Percentiles rank a stretch among this genome's conserved stretches.
These are phyloP conservation scores for Aspergillus coremiiformis DNA, from an alignment of 495 filamentous ascomycete genomes.

Conservation along the genomic window DNA sequence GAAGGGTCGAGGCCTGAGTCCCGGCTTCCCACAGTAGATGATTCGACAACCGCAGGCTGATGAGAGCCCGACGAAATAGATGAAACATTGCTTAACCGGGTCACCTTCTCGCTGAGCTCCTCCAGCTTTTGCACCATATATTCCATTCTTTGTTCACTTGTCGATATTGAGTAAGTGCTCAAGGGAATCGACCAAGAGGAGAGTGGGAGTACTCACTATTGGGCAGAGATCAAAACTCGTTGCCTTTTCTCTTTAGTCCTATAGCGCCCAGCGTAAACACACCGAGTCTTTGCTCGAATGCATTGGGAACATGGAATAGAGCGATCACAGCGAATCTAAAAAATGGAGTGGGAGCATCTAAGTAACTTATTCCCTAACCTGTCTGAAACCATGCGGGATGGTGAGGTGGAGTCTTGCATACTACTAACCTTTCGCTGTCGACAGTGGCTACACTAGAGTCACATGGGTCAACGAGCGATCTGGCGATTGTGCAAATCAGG, in stretches of 20 bases:
- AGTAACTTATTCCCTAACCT: too few species aligned
- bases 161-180: background rate
- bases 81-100: slow-evolving; percentile 3
- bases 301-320: slow-evolving; percentile 10
- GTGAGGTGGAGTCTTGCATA: too few species aligned
- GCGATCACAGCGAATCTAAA: slow-evolving; percentile 3
- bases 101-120: slow-evolving; percentile 8
- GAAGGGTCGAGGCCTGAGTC: background rate
- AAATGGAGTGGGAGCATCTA: background rate
- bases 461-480: background rate
- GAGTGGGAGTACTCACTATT: slow-evolving; percentile 6
- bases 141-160: slow-evolving; percentile 3
- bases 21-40: background rate
- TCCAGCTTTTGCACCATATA: slow-evolving; percentile 7
- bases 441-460: slow-evolving; percentile 8
- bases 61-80: background rate
- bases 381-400: too few species aligned
- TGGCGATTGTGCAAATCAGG: background rate
- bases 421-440: slow-evolving; percentile 8
- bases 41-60: background rate
- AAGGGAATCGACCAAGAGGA: background rate
- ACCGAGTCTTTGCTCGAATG: slow-evolving; percentile 3
- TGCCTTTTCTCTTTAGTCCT: slow-evolving; percentile 8
- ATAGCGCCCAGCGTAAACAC: background rate
- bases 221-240: slow-evolving; percentile 7